Percentiles rank a stretch among this genome's conserved stretches.
phyloP scores from a whole-genome alignment of 2,329 filamentous ascomycete genomes.

The Corynespora cassiicola region DNA sequence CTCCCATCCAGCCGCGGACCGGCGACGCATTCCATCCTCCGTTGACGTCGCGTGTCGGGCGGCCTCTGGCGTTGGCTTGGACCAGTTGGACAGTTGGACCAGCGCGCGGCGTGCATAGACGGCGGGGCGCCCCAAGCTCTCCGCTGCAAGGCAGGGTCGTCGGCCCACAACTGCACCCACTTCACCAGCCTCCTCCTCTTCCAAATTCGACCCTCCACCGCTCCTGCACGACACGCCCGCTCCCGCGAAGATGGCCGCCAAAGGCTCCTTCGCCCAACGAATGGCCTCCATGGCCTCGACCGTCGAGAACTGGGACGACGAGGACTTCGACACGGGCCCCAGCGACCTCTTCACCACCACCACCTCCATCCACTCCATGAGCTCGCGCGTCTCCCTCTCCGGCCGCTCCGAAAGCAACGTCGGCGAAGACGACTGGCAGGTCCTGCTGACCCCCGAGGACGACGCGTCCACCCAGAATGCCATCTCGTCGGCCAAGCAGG shows the following conservation, averaged over 20 bases:
- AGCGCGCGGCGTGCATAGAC: too few relatives aligned
- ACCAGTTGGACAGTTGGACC: too few relatives aligned
- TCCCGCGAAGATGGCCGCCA: slow-evolving; percentile 38
- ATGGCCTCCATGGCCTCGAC: slow-evolving; percentile 62
- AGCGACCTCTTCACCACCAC: slow-evolving; percentile 78
- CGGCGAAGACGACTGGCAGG: slow-evolving; percentile 86
- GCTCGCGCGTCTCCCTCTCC: slow-evolving; percentile 82
- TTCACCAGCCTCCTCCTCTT: slow-evolving; percentile 19
- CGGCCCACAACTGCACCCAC: too few relatives aligned
- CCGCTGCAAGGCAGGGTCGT: too few relatives aligned
- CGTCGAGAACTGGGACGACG: slow-evolving; percentile 72
- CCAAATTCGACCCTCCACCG: slow-evolving; percentile 14
- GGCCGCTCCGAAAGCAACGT: slow-evolving; percentile 78
- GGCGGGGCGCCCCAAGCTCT: slow-evolving; percentile 1
- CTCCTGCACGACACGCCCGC: slow-evolving; percentile 21
- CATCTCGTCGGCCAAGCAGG: slow-evolving; percentile 83
- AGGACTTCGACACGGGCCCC: slow-evolving; percentile 54
- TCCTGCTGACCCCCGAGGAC: slow-evolving; percentile 84
- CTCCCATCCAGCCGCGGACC: too few relatives aligned
- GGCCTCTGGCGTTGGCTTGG: too few relatives aligned
- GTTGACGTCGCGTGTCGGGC: too few relatives aligned
- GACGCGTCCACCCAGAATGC: slow-evolving; percentile 83
- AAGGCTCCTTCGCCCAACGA: slow-evolving; percentile 46
- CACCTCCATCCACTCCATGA: slow-evolving; percentile 73
- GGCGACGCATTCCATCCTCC: too few relatives aligned